Evolutionary conservation across 2,329 filamentous ascomycete species (phyloP).

Genomic region (Diplodia mutila): DNA sequence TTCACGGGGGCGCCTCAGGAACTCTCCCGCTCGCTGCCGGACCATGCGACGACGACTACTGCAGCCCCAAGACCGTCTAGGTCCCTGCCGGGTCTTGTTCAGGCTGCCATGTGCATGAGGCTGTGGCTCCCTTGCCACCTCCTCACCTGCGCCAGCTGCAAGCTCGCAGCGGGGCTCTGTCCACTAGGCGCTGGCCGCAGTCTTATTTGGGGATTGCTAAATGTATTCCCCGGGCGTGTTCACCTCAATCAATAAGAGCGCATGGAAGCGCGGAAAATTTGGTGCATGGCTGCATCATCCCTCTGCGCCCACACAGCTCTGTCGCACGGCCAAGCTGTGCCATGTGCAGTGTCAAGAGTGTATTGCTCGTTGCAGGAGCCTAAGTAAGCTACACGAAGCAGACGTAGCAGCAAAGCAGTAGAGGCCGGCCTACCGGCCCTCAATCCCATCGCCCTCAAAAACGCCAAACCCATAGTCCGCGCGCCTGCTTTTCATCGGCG

Average conservation of each 20-base stretch:
- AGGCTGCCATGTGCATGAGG: not conserved
- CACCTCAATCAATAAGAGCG: not conserved
- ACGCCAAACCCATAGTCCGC: constrained; percentile 24
- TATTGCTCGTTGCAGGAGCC: constrained; percentile 22
- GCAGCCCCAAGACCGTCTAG: not conserved
- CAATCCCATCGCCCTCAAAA: constrained; percentile 19
- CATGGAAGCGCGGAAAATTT: not conserved
- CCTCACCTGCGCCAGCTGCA: not conserved
- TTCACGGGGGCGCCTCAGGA: constrained; percentile 8
- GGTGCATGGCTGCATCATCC: not conserved
- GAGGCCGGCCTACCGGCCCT: constrained; percentile 14
- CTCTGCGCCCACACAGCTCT: too few species aligned
- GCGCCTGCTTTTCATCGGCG: constrained; percentile 26
- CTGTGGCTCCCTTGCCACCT: constrained; percentile 8
- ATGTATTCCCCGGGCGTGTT: not conserved
- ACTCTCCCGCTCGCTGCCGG: not conserved
- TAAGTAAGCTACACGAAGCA: constrained; percentile 25
- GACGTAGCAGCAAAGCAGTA: constrained; percentile 17
- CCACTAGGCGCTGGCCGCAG: constrained; percentile 4
- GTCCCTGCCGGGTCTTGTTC: not conserved
- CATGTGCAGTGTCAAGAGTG: constrained; percentile 9
- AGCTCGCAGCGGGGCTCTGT: not conserved
- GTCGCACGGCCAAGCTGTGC: too few species aligned
- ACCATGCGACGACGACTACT: not conserved
- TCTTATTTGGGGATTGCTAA: not conserved